These are phyloP conservation scores for Leccinum arenicola DNA, from an alignment of 768 basidiomycete genomes.

Conservation along the genomic window DNA sequence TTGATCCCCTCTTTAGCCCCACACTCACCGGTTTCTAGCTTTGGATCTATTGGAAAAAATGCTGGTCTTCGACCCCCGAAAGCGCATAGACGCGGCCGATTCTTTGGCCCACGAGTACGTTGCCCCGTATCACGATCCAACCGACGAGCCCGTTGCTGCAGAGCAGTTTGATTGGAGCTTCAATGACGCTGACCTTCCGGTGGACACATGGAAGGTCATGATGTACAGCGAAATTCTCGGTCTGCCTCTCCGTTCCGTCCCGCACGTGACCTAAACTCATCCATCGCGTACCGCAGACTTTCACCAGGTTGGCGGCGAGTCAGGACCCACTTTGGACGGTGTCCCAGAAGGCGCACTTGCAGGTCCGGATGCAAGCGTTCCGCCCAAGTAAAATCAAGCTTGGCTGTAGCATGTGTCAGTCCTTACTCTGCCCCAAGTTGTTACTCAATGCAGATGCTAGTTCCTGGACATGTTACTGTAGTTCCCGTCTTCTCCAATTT, in stretches of 20 bases:
- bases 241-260: slow-evolving; percentile 35
- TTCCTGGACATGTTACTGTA: slow-evolving; percentile 17
- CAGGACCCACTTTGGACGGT: slow-evolving; percentile 33
- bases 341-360: slow-evolving; percentile 67
- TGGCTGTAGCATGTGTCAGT: slow-evolving; percentile 14
- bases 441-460: neutral
- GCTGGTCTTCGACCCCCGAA: slow-evolving; percentile 98
- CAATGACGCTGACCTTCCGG: slow-evolving; percentile 97
- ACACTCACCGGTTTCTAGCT: slow-evolving; percentile 44
- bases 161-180: slow-evolving; percentile 99
- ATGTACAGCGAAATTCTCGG: slow-evolving; percentile 99
- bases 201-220: slow-evolving; percentile 99
- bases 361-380: slow-evolving; percentile 45
- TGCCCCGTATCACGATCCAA: slow-evolving; percentile 96
- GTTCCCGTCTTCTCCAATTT: slow-evolving; percentile 3
- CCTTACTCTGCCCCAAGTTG: neutral
- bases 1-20: neutral
- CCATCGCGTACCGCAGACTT: slow-evolving; percentile 50
- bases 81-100: slow-evolving; percentile 91
- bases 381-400: slow-evolving; percentile 15
- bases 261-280: neutral
- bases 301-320: slow-evolving; percentile 67
- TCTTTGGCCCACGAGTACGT: slow-evolving; percentile 94
- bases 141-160: slow-evolving; percentile 90
- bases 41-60: slow-evolving; percentile 96